phyloP scores from a whole-genome alignment of 805 yeast genomes.

The Saturnispora hagleri region DNA sequence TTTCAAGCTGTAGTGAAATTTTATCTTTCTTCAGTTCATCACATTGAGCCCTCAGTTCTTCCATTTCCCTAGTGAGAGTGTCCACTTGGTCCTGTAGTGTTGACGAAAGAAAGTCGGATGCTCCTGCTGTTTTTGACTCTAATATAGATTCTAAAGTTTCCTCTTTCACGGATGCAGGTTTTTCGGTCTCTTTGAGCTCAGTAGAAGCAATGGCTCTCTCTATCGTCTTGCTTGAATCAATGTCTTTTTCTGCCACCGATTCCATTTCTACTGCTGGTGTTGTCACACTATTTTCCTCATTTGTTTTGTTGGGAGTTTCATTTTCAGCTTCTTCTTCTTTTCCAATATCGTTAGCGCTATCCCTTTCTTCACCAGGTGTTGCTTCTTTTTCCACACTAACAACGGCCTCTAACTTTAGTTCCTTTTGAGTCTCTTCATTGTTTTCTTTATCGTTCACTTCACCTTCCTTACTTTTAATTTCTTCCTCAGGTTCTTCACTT shows the following conservation, averaged over 20 bases:
- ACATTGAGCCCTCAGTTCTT: slow-evolving; percentile 9
- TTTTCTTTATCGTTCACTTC: neutral
- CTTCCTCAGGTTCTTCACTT: neutral
- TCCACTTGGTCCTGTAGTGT: slow-evolving; percentile 28
- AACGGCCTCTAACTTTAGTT: neutral
- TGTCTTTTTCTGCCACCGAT: neutral
- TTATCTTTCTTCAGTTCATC: slow-evolving; percentile 17
- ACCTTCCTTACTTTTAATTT: neutral
- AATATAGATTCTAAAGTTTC: slow-evolving; percentile 7
- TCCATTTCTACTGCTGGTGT: neutral
- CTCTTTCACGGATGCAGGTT: neutral
- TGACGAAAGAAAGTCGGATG: slow-evolving; percentile 19
- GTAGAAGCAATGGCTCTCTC: neutral
- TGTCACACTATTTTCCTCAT: neutral
- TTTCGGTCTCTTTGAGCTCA: neutral
- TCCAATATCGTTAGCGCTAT: neutral
- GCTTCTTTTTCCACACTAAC: neutral
- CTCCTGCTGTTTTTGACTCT: slow-evolving; percentile 8
- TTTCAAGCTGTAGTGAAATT: slow-evolving; percentile 20
- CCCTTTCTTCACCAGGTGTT: neutral
- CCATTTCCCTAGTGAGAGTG: slow-evolving; percentile 26
- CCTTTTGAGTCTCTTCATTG: neutral
- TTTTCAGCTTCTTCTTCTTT: neutral
- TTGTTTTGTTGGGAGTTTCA: slow-evolving; percentile 3
- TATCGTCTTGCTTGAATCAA: neutral